Evolutionary conservation across 208 protist species (phyloP).

Genomic region (Leishmania guyanensis): DNA sequence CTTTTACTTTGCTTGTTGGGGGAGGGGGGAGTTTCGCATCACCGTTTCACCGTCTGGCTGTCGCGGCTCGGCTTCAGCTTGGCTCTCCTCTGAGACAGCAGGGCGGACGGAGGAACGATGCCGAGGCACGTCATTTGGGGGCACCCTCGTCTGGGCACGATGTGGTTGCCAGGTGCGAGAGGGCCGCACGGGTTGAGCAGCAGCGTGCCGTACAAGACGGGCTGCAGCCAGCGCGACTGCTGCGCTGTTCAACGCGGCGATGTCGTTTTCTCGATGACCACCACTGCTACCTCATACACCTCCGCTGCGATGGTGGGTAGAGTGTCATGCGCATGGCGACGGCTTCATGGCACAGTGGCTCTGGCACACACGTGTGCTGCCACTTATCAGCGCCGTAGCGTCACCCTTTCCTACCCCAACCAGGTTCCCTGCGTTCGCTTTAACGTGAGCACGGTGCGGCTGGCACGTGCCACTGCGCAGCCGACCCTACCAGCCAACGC

Average conservation of each 20-base stretch:
- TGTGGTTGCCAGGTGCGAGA: background rate
- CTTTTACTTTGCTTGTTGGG: background rate
- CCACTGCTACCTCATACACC: background rate
- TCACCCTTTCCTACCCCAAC: slow-evolving; percentile 17
- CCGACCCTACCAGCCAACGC: slow-evolving; percentile 22
- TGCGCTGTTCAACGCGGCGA: background rate
- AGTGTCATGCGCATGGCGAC: background rate
- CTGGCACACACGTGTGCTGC: background rate
- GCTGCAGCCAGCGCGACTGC: background rate
- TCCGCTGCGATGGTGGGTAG: background rate
- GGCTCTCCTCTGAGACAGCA: background rate
- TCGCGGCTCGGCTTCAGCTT: background rate
- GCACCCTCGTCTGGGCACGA: background rate
- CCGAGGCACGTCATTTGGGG: background rate
- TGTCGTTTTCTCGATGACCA: background rate
- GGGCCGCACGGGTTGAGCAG: background rate
- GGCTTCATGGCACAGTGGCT: background rate
- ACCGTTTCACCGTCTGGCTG: too few species aligned
- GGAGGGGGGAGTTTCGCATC: background rate
- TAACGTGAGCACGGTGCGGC: slow-evolving; percentile 15
- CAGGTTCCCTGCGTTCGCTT: slow-evolving; percentile 24
- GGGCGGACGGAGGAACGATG: background rate
- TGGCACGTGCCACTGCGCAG: slow-evolving; percentile 24
- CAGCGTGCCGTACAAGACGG: background rate
- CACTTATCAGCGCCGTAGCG: slow-evolving; percentile 7